Percentiles rank a stretch among this genome's conserved stretches.
Evolutionary conservation across 164 flowering plant species (phyloP).

Genomic region (Stephania cephalantha): DNA sequence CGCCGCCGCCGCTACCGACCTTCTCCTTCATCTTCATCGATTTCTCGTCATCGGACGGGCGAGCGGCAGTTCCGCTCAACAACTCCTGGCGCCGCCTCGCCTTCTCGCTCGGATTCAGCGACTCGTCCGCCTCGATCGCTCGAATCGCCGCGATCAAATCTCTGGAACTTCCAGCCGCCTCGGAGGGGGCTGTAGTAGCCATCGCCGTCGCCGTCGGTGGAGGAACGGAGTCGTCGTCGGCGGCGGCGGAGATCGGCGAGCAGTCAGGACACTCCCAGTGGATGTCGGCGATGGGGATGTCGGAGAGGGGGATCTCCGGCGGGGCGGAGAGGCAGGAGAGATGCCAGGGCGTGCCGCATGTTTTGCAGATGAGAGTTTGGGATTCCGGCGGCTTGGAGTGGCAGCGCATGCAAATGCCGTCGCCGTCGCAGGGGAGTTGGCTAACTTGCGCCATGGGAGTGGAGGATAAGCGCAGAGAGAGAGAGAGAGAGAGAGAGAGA

Average conservation of each 20-base stretch:
- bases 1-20: background rate
- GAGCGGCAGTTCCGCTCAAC: constrained; percentile 18
- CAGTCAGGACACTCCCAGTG: constrained; percentile 89
- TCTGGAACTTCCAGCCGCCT: constrained; percentile 12
- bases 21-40: constrained; percentile 6
- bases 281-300: constrained; percentile 32
- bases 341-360: constrained; percentile 87
- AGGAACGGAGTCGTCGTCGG: background rate
- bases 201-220: background rate
- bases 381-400: constrained; percentile 36
- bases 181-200: background rate
- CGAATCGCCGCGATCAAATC: constrained; percentile 55
- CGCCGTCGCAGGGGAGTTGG: constrained; percentile 72
- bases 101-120: constrained; percentile 62
- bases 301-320: constrained; percentile 35
- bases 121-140: constrained; percentile 58
- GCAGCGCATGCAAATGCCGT: constrained; percentile 79
- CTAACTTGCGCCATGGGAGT: constrained; percentile 35
- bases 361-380: constrained; percentile 50
- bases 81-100: constrained; percentile 69
- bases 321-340: constrained; percentile 41
- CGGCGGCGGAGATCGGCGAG: constrained; percentile 14
- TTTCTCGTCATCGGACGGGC: constrained; percentile 2
- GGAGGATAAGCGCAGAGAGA: constrained; percentile 4
- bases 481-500: background rate